Base-by-base conservation (phyloP, 345 rosid species). In the Eucalyptus pumila region DNA sequence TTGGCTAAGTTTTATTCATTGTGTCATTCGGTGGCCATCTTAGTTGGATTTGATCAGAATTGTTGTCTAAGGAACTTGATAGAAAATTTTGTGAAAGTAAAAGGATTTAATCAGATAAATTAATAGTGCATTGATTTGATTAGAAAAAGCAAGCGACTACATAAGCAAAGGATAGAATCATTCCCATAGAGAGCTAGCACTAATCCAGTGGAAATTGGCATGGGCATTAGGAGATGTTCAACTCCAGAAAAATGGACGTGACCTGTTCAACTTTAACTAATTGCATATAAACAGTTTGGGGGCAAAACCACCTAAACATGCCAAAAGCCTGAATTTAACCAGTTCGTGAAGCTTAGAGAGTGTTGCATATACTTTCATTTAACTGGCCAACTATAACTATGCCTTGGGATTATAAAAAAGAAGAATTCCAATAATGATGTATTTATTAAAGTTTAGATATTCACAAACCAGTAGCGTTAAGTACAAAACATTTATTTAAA, bases 381-480 rank as follows among this genome's bases (percentile, higher is more conserved):
- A 67, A 16, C 9, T 34, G 13, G 44, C 44, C 24, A n/a, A 34
- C 21, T 67, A 14, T 12, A 14, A n/a, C 76, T 1, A 34, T 67
- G 76, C 37, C 10, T 4, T 6, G 0, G 2, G 7, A 69, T 34
- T 34, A 34, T 9, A 34, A 9, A 69, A 9, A 69, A 69, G 2
- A 9, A 69, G 7, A 5, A 69, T 32, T 69, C 24, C 3, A 69
- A 69, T 5, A 32, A 17, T 34, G 80, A 2, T 34, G 13, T 17
- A 69, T 34, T 32, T 69, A 69, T 69, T 34, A 16, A 69, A 69
- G 7, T 69, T 69, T 69, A 69, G 24, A 9, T 34, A 9, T 69
- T 17, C 1, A 69, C 0, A 69, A 34, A 17, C 12, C 0, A 5
- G 6, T 16, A 21, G 6, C 4, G 12, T 23, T 24, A 56, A 56